Evolutionary conservation across 768 basidiomycete species (phyloP).

Genomic region (Lactarius quietus): DNA sequence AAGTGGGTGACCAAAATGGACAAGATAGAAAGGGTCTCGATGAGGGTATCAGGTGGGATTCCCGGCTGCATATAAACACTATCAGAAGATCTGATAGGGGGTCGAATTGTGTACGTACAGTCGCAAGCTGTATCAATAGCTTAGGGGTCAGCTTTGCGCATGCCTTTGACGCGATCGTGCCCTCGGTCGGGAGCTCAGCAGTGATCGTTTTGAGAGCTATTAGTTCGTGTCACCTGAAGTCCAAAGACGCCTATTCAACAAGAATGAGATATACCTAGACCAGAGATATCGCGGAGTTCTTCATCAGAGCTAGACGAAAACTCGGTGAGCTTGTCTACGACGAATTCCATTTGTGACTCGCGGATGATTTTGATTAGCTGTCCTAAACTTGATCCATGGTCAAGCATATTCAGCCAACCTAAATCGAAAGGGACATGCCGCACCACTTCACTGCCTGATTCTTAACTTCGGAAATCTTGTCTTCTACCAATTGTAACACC

Average conservation of each 20-base stretch:
- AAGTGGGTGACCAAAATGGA: constrained; percentile 87
- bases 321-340: constrained; percentile 86
- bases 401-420: not conserved
- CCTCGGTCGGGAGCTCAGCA: constrained; percentile 79
- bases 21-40: constrained; percentile 81
- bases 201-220: constrained; percentile 94
- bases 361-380: constrained; percentile 87
- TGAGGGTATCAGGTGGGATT: constrained; percentile 74
- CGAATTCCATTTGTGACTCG: constrained; percentile 75
- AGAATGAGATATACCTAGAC: constrained; percentile 58
- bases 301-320: constrained; percentile 87
- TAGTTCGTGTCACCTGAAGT: constrained; percentile 4
- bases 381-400: constrained; percentile 56
- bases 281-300: constrained; percentile 90
- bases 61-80: constrained; percentile 41
- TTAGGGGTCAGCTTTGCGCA: constrained; percentile 84
- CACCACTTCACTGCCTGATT: constrained; percentile 96
- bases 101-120: constrained; percentile 40
- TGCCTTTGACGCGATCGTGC: constrained; percentile 72
- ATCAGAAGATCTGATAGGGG: not conserved
- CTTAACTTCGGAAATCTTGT: constrained; percentile 97
- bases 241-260: not conserved
- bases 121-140: constrained; percentile 72
- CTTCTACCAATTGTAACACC: constrained; percentile 84
- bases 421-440: constrained; percentile 25